phyloP scores from a whole-genome alignment of 1,284 basidiomycete genomes.

The Thelephora terrestris region DNA sequence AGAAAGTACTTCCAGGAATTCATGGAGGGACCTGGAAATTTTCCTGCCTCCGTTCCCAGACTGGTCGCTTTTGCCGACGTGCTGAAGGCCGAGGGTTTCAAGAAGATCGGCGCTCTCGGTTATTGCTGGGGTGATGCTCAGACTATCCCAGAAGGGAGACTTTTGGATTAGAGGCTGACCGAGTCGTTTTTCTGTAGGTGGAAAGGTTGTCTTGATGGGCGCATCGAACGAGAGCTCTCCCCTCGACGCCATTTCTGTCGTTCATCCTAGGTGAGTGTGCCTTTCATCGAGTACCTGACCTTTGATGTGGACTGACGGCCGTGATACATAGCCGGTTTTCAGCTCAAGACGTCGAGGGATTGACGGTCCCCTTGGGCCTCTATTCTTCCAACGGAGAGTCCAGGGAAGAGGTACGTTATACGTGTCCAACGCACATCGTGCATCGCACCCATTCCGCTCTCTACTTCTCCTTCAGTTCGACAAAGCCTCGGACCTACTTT shows the following conservation, averaged over 20 bases:
- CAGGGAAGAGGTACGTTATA: conserved; percentile 35
- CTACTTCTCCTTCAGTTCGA: conserved; percentile 31
- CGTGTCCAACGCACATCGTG: neutral
- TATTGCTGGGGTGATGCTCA: conserved; percentile 47
- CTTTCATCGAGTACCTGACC: too few species aligned
- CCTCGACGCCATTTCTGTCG: conserved; percentile 38
- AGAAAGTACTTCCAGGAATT: conserved; percentile 42
- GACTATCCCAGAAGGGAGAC: too few species aligned
- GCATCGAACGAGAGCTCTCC: conserved; percentile 27
- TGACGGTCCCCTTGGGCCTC: conserved; percentile 46
- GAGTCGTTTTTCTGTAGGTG: too few species aligned
- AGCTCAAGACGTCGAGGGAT: conserved; percentile 36
- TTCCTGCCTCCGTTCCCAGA: conserved; percentile 32
- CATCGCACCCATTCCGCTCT: neutral
- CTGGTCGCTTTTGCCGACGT: conserved; percentile 34
- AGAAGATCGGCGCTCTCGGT: conserved; percentile 41
- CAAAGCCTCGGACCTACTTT: conserved; percentile 40
- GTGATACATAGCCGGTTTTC: conserved; percentile 39
- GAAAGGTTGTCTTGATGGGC: conserved; percentile 39
- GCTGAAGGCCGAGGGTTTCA: conserved; percentile 37
- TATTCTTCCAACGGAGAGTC: conserved; percentile 60
- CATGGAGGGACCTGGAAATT: conserved; percentile 41
- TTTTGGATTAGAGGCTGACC: neutral
- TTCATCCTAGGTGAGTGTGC: conserved; percentile 43
- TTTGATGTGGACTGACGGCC: too few species aligned